These are phyloP conservation scores for Talaromyces proteolyticus DNA, from an alignment of 495 filamentous ascomycete genomes.

Conservation along the genomic window DNA sequence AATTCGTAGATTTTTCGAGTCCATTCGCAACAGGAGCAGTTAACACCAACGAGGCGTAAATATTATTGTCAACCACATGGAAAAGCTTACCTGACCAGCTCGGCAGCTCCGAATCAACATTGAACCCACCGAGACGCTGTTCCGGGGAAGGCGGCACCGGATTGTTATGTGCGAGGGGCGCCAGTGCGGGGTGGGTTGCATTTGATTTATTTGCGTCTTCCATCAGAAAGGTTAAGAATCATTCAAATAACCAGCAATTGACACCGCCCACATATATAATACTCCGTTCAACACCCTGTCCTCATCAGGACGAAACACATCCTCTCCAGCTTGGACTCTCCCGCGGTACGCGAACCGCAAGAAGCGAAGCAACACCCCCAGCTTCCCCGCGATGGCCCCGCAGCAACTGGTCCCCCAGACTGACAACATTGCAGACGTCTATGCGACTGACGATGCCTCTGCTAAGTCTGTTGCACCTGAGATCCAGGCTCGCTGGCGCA, in stretches of 20 bases:
- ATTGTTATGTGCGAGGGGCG: not conserved
- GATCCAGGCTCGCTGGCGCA: conserved; percentile 58
- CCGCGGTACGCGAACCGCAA: conserved; percentile 6
- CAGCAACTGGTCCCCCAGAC: conserved; percentile 43
- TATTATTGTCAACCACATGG: no score
- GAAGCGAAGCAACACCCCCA: conserved; percentile 1
- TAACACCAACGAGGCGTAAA: no score
- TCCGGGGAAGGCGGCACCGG: no score
- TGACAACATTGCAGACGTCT: conserved; percentile 43
- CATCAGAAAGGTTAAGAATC: no score
- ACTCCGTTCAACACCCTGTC: no score
- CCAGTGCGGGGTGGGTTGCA: not conserved
- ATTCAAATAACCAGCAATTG: no score
- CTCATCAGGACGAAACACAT: not conserved
- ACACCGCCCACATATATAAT: no score
- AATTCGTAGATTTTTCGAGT: no score
- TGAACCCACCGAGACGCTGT: not conserved
- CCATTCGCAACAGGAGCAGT: no score
- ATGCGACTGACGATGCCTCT: conserved; percentile 41
- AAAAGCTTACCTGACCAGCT: not conserved
- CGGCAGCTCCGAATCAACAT: no score
- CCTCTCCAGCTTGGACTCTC: not conserved
- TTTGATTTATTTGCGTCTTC: not conserved
- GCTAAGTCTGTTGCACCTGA: conserved; percentile 26
- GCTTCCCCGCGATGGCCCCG: conserved; percentile 34